Percentiles rank a stretch among this genome's conserved stretches.
Conservation (phyloP, 2,329 filamentous ascomycete species). For the Didymella keratinophila region DNA sequence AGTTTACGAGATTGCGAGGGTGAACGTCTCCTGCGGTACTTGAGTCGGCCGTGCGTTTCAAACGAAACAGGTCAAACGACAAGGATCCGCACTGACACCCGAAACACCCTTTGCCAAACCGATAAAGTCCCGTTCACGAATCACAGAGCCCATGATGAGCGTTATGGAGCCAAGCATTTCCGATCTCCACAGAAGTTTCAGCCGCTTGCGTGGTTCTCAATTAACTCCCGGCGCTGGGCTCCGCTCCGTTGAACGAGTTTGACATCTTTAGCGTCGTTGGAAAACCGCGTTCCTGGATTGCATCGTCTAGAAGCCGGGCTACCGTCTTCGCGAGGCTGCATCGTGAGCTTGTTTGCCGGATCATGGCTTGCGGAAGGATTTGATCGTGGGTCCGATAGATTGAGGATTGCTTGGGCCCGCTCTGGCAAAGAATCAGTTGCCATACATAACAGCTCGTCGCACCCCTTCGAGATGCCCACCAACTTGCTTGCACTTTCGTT, state of each 20-base stretch:
- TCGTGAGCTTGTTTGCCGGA: slow-evolving; percentile 21
- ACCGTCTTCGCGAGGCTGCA: slow-evolving; percentile 19
- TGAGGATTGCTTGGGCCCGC: slow-evolving; percentile 32
- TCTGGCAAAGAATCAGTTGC: slow-evolving; percentile 1
- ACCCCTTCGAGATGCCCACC: slow-evolving; percentile 12
- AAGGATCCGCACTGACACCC: slow-evolving; percentile 21
- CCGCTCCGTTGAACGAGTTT: slow-evolving; percentile 24
- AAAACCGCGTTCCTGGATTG: slow-evolving; percentile 26
- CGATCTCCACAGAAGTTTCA: slow-evolving; percentile 18
- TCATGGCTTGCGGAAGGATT: slow-evolving; percentile 18
- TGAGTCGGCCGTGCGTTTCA: slow-evolving; percentile 32
- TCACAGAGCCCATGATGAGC: slow-evolving; percentile 12
- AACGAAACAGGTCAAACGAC: slow-evolving; percentile 25
- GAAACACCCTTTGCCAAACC: slow-evolving; percentile 25
- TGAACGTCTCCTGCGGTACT: slow-evolving; percentile 13
- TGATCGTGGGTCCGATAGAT: slow-evolving; percentile 26
- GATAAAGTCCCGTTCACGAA: slow-evolving; percentile 20
- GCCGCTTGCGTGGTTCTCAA: slow-evolving; percentile 29
- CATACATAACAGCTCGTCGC: slow-evolving; percentile 25
- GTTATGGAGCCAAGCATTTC: slow-evolving; percentile 20
- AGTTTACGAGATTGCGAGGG: slow-evolving; percentile 17
- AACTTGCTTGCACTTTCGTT: slow-evolving; percentile 24
- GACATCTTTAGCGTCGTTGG: slow-evolving; percentile 24
- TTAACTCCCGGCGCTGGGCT: slow-evolving; percentile 36
- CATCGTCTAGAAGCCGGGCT: slow-evolving; percentile 23